phyloP scores from a whole-genome alignment of 257 asterid genomes.

The Lantana camara region DNA sequence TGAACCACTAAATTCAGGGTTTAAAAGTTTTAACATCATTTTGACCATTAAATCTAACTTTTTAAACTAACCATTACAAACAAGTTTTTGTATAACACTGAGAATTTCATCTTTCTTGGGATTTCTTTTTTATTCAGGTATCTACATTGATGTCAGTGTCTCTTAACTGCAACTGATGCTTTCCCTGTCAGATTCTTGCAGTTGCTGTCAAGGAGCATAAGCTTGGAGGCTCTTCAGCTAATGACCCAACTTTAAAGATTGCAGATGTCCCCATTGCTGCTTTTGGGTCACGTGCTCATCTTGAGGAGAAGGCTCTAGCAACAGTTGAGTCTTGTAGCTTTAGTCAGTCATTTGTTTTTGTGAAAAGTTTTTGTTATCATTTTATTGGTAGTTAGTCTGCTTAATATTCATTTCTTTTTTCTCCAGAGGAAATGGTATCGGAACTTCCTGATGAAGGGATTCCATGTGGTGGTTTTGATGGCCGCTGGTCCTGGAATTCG shows the following conservation, averaged over 20 bases:
- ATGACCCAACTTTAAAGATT: constrained; percentile 55
- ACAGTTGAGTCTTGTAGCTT: constrained; percentile 70
- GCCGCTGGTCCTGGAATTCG: constrained; percentile 97
- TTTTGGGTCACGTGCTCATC: constrained; percentile 99
- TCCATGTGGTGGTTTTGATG: constrained; percentile 90
- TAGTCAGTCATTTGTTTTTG: constrained; percentile 25
- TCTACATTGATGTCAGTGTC: constrained; percentile 14
- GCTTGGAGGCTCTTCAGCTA: constrained; percentile 50
- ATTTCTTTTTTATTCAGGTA: constrained; percentile 12
- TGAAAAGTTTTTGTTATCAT: constrained; percentile 5
- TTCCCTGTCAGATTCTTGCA: constrained; percentile 76
- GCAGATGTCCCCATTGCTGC: constrained; percentile 81
- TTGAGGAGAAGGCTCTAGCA: constrained; percentile 94
- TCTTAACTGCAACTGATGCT: constrained; percentile 39
- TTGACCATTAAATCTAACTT: constrained; percentile 12
- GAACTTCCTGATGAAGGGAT: constrained; percentile 96
- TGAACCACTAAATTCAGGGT: neutral
- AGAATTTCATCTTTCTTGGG: constrained; percentile 2
- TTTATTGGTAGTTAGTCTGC: constrained; percentile 14
- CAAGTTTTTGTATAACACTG: neutral
- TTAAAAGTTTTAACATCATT: neutral
- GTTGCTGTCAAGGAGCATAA: constrained; percentile 61
- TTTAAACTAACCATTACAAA: neutral
- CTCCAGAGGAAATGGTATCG: constrained; percentile 97
- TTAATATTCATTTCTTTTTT: constrained; percentile 31